Conservation (phyloP, 2,329 filamentous ascomycete genomes). For the Beauveria bassiana region DNA sequence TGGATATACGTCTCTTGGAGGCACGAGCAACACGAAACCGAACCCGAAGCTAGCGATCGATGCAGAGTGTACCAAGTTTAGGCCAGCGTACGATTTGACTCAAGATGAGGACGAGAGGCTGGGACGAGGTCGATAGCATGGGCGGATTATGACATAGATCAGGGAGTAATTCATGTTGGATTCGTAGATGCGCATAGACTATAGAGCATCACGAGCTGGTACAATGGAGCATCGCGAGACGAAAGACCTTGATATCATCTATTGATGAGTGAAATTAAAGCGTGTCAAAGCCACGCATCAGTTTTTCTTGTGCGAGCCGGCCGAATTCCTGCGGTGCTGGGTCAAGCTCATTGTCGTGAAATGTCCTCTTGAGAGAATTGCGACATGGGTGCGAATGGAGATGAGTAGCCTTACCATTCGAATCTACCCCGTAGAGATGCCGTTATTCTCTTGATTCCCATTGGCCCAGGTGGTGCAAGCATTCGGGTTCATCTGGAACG, state of each 20-base stretch:
- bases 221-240: background rate
- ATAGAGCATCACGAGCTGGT: conserved; percentile 5
- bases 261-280: background rate
- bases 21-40: conserved; percentile 78
- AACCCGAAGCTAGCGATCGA: conserved; percentile 63
- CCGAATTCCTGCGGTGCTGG: background rate
- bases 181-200: conserved; percentile 1
- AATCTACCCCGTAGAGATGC: background rate
- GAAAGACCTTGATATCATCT: background rate
- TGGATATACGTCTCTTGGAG: conserved; percentile 89
- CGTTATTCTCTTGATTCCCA: too few species aligned
- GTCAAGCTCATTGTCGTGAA: background rate
- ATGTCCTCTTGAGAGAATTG: too few species aligned
- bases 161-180: background rate
- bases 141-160: background rate
- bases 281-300: background rate
- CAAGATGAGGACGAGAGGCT: conserved; percentile 72
- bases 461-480: too few species aligned
- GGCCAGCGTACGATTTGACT: conserved; percentile 67
- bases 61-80: conserved; percentile 38
- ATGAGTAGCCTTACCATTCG: background rate
- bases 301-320: conserved; percentile 3
- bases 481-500: too few species aligned
- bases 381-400: background rate
- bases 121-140: conserved; percentile 52